Percentiles rank a stretch among this genome's conserved stretches.
Evolutionary conservation across 2,329 filamentous ascomycete genomes (phyloP).

Genomic region (Trichophyton equinum): DNA sequence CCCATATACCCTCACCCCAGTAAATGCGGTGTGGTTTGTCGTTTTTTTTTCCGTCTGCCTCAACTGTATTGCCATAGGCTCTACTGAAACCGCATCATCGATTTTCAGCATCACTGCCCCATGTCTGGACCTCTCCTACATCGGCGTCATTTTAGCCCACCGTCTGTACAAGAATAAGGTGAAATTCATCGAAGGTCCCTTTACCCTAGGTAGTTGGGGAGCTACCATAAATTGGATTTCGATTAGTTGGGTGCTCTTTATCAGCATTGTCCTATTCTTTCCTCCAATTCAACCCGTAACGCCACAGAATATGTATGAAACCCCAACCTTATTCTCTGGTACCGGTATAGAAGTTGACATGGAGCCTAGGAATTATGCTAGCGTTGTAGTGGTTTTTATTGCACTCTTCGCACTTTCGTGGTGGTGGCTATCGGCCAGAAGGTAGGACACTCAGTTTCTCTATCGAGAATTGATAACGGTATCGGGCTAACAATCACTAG

Average conservation of each 20-base stretch:
- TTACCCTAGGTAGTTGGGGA: slow-evolving; percentile 45
- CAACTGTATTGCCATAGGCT: slow-evolving; percentile 37
- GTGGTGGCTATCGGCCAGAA: slow-evolving; percentile 35
- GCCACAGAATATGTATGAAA: slow-evolving; percentile 35
- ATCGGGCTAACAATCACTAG: slow-evolving; percentile 20
- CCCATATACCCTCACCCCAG: slow-evolving; percentile 42
- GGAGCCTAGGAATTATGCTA: slow-evolving; percentile 35
- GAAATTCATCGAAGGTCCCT: slow-evolving; percentile 45
- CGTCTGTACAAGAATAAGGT: slow-evolving; percentile 42
- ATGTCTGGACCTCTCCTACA: slow-evolving; percentile 42
- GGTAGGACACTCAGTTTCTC: slow-evolving; percentile 18
- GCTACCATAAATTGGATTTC: slow-evolving; percentile 44
- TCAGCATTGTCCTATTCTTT: slow-evolving; percentile 49
- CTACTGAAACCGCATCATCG: slow-evolving; percentile 33
- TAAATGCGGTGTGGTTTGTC: slow-evolving; percentile 53
- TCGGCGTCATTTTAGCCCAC: slow-evolving; percentile 49
- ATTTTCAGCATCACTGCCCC: slow-evolving; percentile 44
- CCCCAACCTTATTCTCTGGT: background rate
- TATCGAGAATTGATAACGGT: background rate
- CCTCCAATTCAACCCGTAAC: slow-evolving; percentile 38
- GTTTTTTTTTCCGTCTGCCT: slow-evolving; percentile 44
- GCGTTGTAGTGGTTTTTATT: slow-evolving; percentile 36
- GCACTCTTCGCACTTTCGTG: slow-evolving; percentile 39
- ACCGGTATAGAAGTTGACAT: slow-evolving; percentile 5
- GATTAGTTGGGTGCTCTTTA: slow-evolving; percentile 50